Evolutionary conservation across 1,284 basidiomycete species (phyloP).

Genomic region (Pseudozyma flocculosa): DNA sequence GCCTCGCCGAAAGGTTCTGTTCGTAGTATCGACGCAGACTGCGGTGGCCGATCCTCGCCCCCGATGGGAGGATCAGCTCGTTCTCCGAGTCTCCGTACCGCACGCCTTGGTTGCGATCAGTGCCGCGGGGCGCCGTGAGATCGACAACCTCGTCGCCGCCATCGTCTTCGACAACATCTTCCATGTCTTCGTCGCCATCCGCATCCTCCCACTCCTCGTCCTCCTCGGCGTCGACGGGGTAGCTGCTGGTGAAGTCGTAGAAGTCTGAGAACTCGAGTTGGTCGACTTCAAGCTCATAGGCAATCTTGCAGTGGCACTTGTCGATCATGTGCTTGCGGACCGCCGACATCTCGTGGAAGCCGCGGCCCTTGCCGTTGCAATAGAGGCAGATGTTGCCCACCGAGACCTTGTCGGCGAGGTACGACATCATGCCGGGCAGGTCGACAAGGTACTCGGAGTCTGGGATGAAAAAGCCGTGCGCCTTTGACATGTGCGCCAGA

Average conservation of each 20-base stretch:
- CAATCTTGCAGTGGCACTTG: slow-evolving; percentile 82
- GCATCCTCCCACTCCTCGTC: slow-evolving; percentile 48
- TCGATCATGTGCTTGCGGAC: slow-evolving; percentile 56
- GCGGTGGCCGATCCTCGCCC: slow-evolving; percentile 86
- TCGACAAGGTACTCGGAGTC: slow-evolving; percentile 89
- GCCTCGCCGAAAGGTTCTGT: slow-evolving; percentile 62
- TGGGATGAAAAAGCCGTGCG: slow-evolving; percentile 94
- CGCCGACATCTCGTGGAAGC: slow-evolving; percentile 44
- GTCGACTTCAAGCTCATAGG: slow-evolving; percentile 79
- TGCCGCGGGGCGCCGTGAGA: slow-evolving; percentile 48
- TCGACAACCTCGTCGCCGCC: slow-evolving; percentile 15
- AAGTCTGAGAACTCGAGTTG: slow-evolving; percentile 85
- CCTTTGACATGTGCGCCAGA: slow-evolving; percentile 80
- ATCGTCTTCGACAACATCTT: slow-evolving; percentile 22
- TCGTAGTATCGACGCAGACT: slow-evolving; percentile 82
- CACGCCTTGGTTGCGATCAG: slow-evolving; percentile 65
- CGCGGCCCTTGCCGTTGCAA: slow-evolving; percentile 63
- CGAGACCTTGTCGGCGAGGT: slow-evolving; percentile 90
- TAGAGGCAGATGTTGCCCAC: slow-evolving; percentile 90
- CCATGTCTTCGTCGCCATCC: slow-evolving; percentile 34
- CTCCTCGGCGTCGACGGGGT: slow-evolving; percentile 63
- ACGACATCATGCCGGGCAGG: slow-evolving; percentile 74
- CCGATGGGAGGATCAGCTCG: slow-evolving; percentile 93
- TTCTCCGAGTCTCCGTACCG: slow-evolving; percentile 63
- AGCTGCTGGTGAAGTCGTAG: slow-evolving; percentile 85